A percentile compares a stretch with the other conserved stretches of the same genome.
Conservation (phyloP, 345 rosid species). For the Toxicodendron radicans region DNA sequence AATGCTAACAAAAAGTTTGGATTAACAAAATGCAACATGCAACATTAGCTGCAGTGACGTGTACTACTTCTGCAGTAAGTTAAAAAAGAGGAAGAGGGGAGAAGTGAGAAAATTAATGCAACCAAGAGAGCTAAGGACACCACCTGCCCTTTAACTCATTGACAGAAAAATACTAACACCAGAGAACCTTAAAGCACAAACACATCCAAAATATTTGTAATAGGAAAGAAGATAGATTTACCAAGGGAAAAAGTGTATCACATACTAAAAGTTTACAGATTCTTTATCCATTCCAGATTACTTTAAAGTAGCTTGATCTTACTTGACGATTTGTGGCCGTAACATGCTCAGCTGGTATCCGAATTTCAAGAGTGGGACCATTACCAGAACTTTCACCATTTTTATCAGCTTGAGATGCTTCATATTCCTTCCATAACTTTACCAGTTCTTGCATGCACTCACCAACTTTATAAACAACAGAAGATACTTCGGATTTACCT, state of each 20-base stretch:
- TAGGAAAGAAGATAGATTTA: background rate
- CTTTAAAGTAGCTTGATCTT: conserved; percentile 32
- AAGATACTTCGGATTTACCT: conserved; percentile 88
- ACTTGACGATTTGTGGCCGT: conserved; percentile 99
- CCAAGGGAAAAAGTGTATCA: background rate
- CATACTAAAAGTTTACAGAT: background rate
- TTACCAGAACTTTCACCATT: conserved; percentile 58
- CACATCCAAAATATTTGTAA: background rate
- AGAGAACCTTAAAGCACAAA: background rate
- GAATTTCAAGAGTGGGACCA: conserved; percentile 95
- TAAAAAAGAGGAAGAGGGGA: too few relatives aligned
- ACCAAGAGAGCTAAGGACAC: background rate
- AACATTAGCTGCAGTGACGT: background rate
- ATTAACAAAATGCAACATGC: background rate
- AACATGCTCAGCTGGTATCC: conserved; percentile 95
- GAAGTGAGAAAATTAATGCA: background rate
- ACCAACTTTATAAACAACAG: conserved; percentile 93
- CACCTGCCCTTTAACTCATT: background rate
- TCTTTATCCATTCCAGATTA: conserved; percentile 12
- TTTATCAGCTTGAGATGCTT: conserved; percentile 68
- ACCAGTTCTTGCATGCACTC: conserved; percentile 99
- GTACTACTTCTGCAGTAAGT: background rate
- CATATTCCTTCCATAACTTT: conserved; percentile 89
- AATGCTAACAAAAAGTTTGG: background rate
- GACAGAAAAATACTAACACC: background rate